Base-by-base conservation (phyloP, 768 basidiomycete species). In the Leccinum boreale region DNA sequence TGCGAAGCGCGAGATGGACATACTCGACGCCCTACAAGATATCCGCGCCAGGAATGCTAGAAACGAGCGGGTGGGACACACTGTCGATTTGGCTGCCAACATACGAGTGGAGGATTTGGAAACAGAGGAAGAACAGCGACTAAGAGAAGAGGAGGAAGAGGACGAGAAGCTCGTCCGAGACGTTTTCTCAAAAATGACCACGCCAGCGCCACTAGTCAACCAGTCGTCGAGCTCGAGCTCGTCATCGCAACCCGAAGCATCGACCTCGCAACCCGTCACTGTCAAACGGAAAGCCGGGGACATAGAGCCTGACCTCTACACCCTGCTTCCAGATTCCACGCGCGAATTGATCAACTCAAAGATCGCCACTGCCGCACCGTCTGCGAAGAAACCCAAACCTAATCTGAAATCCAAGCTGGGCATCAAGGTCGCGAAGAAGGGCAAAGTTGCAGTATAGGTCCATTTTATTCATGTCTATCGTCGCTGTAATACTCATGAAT, bases 1-100 rank as follows among this genome's bases (percentile, higher is more conserved):
- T 75, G 92, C 92, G 33, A 94, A 96, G 73, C 84, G 95, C 52
- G 96, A 98, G 76, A 99, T 99, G 97, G 97, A 98, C 67, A 89
- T 96, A 55, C 81, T 98, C 64, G 97, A 99, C 69, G 93, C 93
- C 12, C 78, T 99, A 57, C 94, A 97, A 70, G 95, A 98, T 60
- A 92, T 94, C 58, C 80, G 91, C 54, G 89, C 89, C 11, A 79
- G 87, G 53, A 94, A 94, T 70, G 89, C 92, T 2, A 82, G 94
- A 56, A 92, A 93, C 63, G 96, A 98, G 64, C 81, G 93, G 29
- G 78, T 92, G 21, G 94, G 90, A 15, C 83, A 91, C 45, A 75
- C 83, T 0, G 85, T 85, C 9, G 88, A 92, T 65, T 71, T 96
- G 42, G 61, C 85, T 21, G 86, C 83, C 5, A 79, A 85, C 53